Evolutionary conservation across 306 rosid species (phyloP), one percentile per base, ranked within the genome.

Genomic region (Acacia acuminata): DNA sequence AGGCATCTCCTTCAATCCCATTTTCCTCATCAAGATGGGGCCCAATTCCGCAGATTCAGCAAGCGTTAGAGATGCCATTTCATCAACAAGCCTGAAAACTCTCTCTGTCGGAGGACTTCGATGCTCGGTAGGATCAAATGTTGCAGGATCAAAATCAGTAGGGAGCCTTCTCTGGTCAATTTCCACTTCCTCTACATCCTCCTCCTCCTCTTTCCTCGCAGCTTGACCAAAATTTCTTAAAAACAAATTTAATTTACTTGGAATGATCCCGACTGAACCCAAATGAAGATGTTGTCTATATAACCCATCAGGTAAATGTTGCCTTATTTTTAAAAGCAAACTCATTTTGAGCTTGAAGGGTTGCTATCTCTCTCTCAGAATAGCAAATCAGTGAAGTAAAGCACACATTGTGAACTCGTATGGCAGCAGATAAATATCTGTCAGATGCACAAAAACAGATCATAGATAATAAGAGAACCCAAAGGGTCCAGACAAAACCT

Each of bases 121-220:
- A 85, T 93, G 94, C 85, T 92, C 79, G 0, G 91, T 81, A 43
- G 97, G 97, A 87, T 96, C 94, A 76, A 64, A 95, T 64, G 92
- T 90, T 40, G 94, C 90, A 16, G 91, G 95, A 79, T 95, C 94
- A 40, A 92, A 95, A 88, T 95, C 97, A 83, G 98, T 88, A 1
- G 98, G 98, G 81, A 95, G 98, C 71, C 93, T 90, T 81, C 93
- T 88, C 71, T 95, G 98, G 74, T 95, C 98, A 84, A 93, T 88
- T 87, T 95, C 98, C 63, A 89, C 91, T 75, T 92, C 94, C 27
- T 94, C 95, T 75, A 91, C 92, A 7, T 88, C 92, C 71, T 92
- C 94, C 38, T 90, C 88, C 77, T 87, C 98, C 65, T 88, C 58
- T 83, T 82, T 87, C 82, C 83, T 82, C 11, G 96, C 97, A 22